These are phyloP conservation scores for Neolentinus lepideus DNA, from an alignment of 1,284 basidiomycete genomes.

Conservation along the genomic window DNA sequence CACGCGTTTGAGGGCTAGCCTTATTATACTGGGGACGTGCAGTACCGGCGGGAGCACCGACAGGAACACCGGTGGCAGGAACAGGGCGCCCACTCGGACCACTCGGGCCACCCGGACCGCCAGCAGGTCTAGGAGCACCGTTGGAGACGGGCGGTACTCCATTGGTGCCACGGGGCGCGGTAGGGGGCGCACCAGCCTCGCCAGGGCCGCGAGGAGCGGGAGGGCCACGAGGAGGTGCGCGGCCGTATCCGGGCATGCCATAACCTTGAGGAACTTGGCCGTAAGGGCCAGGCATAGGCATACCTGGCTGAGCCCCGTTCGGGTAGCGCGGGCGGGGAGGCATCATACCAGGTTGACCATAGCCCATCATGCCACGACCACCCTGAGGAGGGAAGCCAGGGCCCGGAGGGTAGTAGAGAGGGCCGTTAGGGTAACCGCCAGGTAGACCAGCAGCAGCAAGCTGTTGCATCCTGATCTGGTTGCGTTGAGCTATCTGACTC, in stretches of 20 bases:
- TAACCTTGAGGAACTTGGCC: conserved; percentile 62
- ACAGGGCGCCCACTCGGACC: conserved; percentile 32
- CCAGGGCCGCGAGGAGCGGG: conserved; percentile 25
- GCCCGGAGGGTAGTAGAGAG: conserved; percentile 85
- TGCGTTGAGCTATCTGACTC: conserved; percentile 95
- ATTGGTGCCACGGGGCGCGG: conserved; percentile 39
- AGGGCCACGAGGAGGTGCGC: conserved; percentile 36
- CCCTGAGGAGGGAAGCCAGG: conserved; percentile 77
- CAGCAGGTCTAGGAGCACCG: conserved; percentile 36
- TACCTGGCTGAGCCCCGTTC: conserved; percentile 54
- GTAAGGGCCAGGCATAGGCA: conserved; percentile 68
- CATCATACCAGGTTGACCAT: conserved; percentile 80
- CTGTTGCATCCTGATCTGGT: conserved; percentile 94
- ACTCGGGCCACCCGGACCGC: conserved; percentile 36
- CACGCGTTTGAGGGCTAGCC: conserved; percentile 19
- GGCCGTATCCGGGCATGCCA: conserved; percentile 59
- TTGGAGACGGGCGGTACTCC: conserved; percentile 37
- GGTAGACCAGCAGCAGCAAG: conserved; percentile 81
- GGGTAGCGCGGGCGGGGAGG: conserved; percentile 83
- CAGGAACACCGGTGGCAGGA: conserved; percentile 35
- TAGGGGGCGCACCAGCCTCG: conserved; percentile 35
- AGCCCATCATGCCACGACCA: conserved; percentile 79
- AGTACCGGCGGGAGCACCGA: conserved; percentile 21
- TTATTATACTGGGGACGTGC: conserved; percentile 23
- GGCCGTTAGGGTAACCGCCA: conserved; percentile 76